Evolutionary conservation across 768 basidiomycete species (phyloP).

Genomic region (Crucibulum laeve): DNA sequence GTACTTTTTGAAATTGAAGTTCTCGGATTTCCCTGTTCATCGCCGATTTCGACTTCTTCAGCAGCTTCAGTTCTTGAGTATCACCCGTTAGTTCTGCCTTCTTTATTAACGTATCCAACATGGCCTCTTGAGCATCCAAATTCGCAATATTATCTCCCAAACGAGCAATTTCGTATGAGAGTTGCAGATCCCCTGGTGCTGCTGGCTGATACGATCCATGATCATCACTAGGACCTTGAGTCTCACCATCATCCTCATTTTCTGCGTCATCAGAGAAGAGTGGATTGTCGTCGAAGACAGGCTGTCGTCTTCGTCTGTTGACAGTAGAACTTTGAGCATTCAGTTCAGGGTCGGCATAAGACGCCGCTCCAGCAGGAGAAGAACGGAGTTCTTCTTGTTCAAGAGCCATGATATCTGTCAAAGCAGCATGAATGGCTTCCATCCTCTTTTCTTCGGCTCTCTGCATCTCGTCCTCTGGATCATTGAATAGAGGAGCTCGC

Average conservation of each 20-base stretch:
- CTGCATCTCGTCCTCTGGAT: conserved; percentile 68
- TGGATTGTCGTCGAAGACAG: conserved; percentile 22
- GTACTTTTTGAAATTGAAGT: conserved; percentile 82
- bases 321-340: background rate
- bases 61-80: conserved; percentile 76
- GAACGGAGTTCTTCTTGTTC: conserved; percentile 40
- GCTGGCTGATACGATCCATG: conserved; percentile 66
- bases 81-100: conserved; percentile 95
- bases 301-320: conserved; percentile 17
- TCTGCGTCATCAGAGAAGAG: conserved; percentile 28
- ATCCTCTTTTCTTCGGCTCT: conserved; percentile 79
- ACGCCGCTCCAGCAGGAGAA: background rate
- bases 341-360: background rate
- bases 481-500: conserved; percentile 76
- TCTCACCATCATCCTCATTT: conserved; percentile 42
- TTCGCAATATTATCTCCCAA: conserved; percentile 73
- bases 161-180: conserved; percentile 81
- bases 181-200: conserved; percentile 84
- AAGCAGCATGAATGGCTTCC: conserved; percentile 94
- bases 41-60: conserved; percentile 77
- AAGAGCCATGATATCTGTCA: conserved; percentile 92
- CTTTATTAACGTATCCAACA: conserved; percentile 85
- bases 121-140: conserved; percentile 74
- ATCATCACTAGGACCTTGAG: conserved; percentile 36
- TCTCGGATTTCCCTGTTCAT: conserved; percentile 82